These are phyloP conservation scores for Martiniozyma abietophila DNA, from an alignment of 805 yeast species.

Conservation along the genomic window DNA sequence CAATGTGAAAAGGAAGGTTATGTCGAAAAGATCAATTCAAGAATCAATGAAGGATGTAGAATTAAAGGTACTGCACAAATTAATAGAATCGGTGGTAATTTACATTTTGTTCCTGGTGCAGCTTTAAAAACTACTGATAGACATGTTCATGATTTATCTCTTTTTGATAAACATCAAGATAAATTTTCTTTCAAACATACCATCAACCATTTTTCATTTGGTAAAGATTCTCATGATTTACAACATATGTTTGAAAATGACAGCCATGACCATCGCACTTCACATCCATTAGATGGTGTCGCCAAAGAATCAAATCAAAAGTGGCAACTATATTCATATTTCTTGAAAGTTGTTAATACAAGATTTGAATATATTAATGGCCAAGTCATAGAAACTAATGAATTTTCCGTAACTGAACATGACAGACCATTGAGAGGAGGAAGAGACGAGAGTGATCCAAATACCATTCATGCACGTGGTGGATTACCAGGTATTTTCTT, in stretches of 20 bases:
- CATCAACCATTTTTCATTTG: conserved; percentile 78
- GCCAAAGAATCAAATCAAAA: conserved; percentile 36
- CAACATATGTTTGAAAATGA: conserved; percentile 9
- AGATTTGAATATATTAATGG: conserved; percentile 64
- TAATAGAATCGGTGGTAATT: conserved; percentile 79
- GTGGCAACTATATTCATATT: conserved; percentile 63
- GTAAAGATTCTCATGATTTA: conserved; percentile 37
- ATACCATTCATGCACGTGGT: conserved; percentile 71
- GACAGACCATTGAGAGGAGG: conserved; percentile 84
- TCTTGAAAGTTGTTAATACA: conserved; percentile 82
- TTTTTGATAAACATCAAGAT: conserved; percentile 46
- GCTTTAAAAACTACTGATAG: conserved; percentile 47
- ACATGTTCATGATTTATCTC: conserved; percentile 80
- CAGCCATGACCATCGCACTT: conserved; percentile 29
- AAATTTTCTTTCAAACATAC: conserved; percentile 69
- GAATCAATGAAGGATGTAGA: conserved; percentile 80
- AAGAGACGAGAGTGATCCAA: conserved; percentile 82
- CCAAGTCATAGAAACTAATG: conserved; percentile 63
- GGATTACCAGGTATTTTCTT: conserved; percentile 89
- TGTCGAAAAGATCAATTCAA: conserved; percentile 48
- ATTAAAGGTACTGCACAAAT: conserved; percentile 70
- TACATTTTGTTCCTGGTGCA: conserved; percentile 95
- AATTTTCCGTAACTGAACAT: conserved; percentile 81
- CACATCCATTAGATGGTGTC: conserved; percentile 62
- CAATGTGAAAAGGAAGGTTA: conserved; percentile 91